Conservation (phyloP, 192 early-diverging fungal genomes). For the Dispira parvispora region DNA sequence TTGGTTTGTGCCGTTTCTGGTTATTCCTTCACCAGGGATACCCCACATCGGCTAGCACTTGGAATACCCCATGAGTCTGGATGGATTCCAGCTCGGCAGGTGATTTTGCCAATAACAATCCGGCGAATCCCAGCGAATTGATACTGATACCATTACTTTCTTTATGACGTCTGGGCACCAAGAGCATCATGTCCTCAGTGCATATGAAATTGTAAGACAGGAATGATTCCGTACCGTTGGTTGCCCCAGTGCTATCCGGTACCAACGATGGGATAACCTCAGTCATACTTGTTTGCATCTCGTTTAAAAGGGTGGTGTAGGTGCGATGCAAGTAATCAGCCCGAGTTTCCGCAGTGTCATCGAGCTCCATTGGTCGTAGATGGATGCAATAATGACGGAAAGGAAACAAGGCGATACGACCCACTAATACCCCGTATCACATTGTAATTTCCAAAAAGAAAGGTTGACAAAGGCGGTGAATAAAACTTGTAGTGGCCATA, state of each 20-base stretch:
- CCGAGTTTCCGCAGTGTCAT: too few species aligned
- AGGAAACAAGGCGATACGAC: slow-evolving; percentile 1
- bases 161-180: neutral
- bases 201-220: slow-evolving; percentile 5
- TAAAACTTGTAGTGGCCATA: too few species aligned
- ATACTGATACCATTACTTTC: neutral
- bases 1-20: too few species aligned
- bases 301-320: neutral
- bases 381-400: slow-evolving; percentile 3
- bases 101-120: slow-evolving; percentile 7
- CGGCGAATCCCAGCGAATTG: slow-evolving; percentile 9
- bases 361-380: neutral
- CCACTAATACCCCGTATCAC: neutral
- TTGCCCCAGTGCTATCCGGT: too few species aligned
- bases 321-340: slow-evolving; percentile 1
- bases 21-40: neutral
- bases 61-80: neutral
- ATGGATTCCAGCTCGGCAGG: neutral
- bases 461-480: too few species aligned
- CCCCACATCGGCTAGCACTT: slow-evolving; percentile 13
- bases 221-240: too few species aligned
- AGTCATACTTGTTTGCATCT: too few species aligned
- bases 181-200: slow-evolving; percentile 4
- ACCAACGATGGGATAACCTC: too few species aligned
- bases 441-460: too few species aligned